These are phyloP conservation scores for Ceratobasidium sp. DNA, from an alignment of 1,284 basidiomycete species.

Conservation along the genomic window DNA sequence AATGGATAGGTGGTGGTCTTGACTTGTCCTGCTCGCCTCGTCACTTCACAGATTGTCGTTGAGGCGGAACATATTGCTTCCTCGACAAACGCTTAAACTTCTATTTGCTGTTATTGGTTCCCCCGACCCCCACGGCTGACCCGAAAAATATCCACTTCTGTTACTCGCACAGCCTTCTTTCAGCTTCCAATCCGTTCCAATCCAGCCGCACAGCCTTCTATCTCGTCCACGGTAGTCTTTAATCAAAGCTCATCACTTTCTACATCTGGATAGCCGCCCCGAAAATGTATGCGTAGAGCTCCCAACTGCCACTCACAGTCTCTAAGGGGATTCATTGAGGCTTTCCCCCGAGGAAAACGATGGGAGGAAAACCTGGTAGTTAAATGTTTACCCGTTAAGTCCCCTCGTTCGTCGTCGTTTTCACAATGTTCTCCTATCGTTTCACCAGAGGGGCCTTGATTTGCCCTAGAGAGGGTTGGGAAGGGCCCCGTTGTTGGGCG, in stretches of 20 bases:
- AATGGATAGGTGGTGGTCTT: constrained; percentile 28
- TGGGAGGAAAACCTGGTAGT: too few relatives aligned
- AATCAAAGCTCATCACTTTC: constrained; percentile 2
- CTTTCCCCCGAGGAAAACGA: too few relatives aligned
- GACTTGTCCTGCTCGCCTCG: constrained; percentile 34
- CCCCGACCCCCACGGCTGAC: constrained; percentile 31
- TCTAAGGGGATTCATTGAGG: too few relatives aligned
- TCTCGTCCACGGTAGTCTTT: constrained; percentile 22
- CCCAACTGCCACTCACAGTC: too few relatives aligned
- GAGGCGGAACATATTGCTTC: constrained; percentile 35
- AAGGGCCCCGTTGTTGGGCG: constrained; percentile 30
- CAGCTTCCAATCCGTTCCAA: constrained; percentile 26
- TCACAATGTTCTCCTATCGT: too few relatives aligned
- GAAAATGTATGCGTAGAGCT: constrained; percentile 35
- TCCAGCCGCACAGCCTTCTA: constrained; percentile 24
- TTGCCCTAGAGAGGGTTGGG: too few relatives aligned
- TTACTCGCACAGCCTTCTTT: constrained; percentile 1
- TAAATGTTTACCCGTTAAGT: too few relatives aligned
- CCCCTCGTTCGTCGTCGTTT: too few relatives aligned
- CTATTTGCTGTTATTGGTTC: background rate
- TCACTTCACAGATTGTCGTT: constrained; percentile 33
- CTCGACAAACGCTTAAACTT: constrained; percentile 14
- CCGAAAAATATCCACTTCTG: constrained; percentile 32
- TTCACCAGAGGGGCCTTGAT: too few relatives aligned
- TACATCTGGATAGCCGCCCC: constrained; percentile 13